These are phyloP conservation scores for Salvia miltiorrhiza DNA, from an alignment of 257 asterid genomes.

Conservation along the genomic window DNA sequence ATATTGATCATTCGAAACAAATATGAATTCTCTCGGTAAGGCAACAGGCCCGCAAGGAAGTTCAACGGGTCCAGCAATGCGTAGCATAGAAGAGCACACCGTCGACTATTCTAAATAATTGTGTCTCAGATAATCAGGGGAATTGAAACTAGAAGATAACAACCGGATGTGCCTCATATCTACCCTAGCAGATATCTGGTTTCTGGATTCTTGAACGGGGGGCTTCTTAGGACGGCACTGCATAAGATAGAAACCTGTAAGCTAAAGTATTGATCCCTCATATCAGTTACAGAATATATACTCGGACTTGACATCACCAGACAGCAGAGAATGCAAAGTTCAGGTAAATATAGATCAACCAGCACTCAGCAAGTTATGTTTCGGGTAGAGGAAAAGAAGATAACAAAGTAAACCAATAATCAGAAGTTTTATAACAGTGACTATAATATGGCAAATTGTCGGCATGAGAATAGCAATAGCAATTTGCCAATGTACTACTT, in stretches of 20 bases:
- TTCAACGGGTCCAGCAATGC: neutral
- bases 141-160: neutral
- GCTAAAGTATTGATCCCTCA: neutral
- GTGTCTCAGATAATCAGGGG: neutral
- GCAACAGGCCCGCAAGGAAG: neutral
- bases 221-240: constrained; percentile 45
- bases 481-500: neutral
- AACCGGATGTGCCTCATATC: neutral
- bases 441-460: neutral
- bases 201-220: neutral
- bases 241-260: constrained; percentile 15
- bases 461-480: neutral
- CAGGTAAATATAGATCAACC: too few species aligned
- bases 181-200: neutral
- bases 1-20: neutral
- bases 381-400: too few species aligned
- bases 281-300: neutral
- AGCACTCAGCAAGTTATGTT: too few species aligned
- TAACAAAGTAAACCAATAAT: neutral
- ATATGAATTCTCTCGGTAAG: neutral
- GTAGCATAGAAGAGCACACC: neutral
- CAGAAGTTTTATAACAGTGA: too few species aligned
- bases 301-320: neutral
- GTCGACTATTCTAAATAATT: constrained; percentile 4
- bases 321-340: too few species aligned